phyloP scores from a whole-genome alignment of 148 eudicot genomes.

The Dysphania ambrosioides region DNA sequence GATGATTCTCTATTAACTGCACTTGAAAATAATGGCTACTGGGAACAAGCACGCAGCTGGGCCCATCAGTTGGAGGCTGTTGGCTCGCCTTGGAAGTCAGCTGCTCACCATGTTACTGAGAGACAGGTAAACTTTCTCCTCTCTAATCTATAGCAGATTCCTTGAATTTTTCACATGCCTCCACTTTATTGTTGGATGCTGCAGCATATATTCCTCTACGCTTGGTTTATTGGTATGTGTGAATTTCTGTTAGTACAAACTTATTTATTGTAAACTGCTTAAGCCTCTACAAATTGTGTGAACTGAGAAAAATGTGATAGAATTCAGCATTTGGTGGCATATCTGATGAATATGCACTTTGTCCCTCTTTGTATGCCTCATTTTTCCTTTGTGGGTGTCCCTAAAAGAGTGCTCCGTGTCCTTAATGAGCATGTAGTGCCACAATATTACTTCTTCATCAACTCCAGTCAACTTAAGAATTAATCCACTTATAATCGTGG shows the following conservation, averaged over 20 bases:
- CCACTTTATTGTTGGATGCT: background rate
- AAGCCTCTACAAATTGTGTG: no score
- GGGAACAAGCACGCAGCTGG: conserved; percentile 96
- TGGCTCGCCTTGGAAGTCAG: conserved; percentile 78
- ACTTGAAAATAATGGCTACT: conserved; percentile 73
- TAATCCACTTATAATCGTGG: no score
- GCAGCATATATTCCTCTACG: background rate
- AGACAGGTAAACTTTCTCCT: conserved; percentile 56
- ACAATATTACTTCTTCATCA: no score
- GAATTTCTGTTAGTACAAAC: background rate
- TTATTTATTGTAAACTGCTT: background rate
- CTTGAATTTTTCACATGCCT: background rate
- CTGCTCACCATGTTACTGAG: conserved; percentile 84
- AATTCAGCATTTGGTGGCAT: no score
- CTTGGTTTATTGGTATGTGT: background rate
- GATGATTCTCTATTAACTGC: conserved; percentile 80
- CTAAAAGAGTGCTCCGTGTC: no score
- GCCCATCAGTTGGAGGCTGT: conserved; percentile 82
- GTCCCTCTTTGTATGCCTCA: no score
- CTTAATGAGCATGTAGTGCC: no score
- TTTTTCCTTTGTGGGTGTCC: no score
- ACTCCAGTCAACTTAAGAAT: no score
- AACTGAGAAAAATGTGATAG: no score
- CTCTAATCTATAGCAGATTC: background rate
- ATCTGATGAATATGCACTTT: no score